Base-by-base conservation (phyloP, 2,329 filamentous ascomycete species). In the Cladophialophora yegresii region DNA sequence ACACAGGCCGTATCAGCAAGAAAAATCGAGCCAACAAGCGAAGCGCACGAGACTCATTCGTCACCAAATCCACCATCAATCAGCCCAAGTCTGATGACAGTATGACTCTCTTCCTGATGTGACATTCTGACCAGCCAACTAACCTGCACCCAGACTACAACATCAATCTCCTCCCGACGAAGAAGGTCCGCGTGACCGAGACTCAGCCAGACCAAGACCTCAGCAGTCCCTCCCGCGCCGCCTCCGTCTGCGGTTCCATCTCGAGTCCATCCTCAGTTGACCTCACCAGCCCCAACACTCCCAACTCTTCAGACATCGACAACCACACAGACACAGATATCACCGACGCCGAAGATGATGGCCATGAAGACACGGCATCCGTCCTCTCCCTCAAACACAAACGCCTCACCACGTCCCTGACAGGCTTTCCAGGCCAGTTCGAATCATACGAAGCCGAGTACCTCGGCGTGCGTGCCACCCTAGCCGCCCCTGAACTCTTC, bases 381-480 rank as follows among this genome's bases (percentile, higher is more conserved):
- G n/a, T 43, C 12, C 36, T 63, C 1, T 26, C 54, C 12, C 58
- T 26, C 43, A 40, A 61, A 12, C 56, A 49, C 51, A 60, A 65
- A 28, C 54, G 54, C 13, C 53, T 54, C 50, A 50, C 28, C 36
- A 3, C 45, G 22, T 54, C 45, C 9, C 23, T 61, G 23, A 64
- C 55, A 28, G 58, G 64, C 45, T 68, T 61, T 33, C 61, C 66
- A 12, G 66, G 66, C 43, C 66, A 65, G 54, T 68, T 68, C 49
- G 43, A 64, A 22, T 66, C 61, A 26, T 64, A 59, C 63, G 66
- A 68, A 54, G 28, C 40, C n/a, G 47, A 54, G 8, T 61, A 61
- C 45, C 54, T 67, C 4, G 40, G 28, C 36, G 47, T 53, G 28
- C 65, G 62, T 49, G 54, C 20, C 40, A 23, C 43, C 9, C 54